phyloP scores from a whole-genome alignment of 1,284 basidiomycete genomes.

The Bondarzewia mesenterica region DNA sequence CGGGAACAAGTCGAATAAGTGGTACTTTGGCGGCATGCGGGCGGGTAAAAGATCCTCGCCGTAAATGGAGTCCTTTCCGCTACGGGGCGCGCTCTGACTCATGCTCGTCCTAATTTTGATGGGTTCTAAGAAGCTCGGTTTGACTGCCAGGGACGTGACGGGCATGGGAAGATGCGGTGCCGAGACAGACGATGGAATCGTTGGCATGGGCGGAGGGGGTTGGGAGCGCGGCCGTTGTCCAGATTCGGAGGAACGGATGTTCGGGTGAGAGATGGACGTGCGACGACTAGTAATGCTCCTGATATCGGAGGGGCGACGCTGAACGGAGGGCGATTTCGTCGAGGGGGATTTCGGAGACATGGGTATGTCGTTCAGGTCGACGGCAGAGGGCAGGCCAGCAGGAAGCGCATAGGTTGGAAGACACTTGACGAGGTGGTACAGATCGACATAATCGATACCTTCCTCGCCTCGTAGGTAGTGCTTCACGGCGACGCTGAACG shows the following conservation, averaged over 20 bases:
- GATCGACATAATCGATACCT: conserved; percentile 39
- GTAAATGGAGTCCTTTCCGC: conserved; percentile 14
- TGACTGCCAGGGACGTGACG: conserved; percentile 15
- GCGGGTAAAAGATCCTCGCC: conserved; percentile 52
- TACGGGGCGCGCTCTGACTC: conserved; percentile 6
- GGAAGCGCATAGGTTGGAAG: conserved; percentile 60
- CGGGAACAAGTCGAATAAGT: conserved; percentile 60
- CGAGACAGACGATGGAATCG: conserved; percentile 6
- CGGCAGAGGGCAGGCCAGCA: conserved; percentile 38
- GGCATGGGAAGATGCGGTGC: conserved; percentile 27
- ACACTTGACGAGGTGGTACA: conserved; percentile 61
- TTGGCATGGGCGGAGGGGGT: neutral
- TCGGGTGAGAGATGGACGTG: neutral
- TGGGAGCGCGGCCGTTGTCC: neutral
- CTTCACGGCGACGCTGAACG: conserved; percentile 42
- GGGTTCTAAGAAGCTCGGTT: neutral
- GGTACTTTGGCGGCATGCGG: conserved; percentile 52
- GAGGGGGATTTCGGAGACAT: conserved; percentile 3
- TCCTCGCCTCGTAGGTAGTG: conserved; percentile 58
- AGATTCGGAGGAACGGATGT: conserved; percentile 1
- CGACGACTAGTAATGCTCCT: neutral
- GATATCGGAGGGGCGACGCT: neutral
- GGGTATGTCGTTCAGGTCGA: conserved; percentile 24
- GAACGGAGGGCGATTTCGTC: conserved; percentile 3
- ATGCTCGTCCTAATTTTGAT: neutral